Percentiles rank a stretch among this genome's conserved stretches.
Conservation (phyloP, 306 rosid species). For the Clitoria ternatea region DNA sequence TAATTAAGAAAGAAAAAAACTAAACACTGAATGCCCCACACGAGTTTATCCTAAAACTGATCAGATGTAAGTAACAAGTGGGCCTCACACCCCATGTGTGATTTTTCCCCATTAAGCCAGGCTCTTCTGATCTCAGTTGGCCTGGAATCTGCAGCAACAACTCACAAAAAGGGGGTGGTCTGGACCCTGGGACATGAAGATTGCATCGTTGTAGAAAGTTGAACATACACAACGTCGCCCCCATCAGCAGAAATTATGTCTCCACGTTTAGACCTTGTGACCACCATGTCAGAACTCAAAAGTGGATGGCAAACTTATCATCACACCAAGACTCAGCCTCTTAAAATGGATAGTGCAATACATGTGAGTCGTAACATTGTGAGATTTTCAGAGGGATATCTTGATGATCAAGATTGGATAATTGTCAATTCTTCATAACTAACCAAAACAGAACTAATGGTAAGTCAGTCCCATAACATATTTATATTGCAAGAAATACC, state of each 20-base stretch:
- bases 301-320: background rate
- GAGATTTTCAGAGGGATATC: background rate
- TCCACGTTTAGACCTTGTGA: background rate
- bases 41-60: background rate
- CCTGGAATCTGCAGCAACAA: background rate
- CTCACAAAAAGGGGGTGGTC: too few relatives aligned
- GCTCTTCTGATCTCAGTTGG: background rate
- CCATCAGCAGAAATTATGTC: background rate
- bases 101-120: background rate
- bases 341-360: background rate
- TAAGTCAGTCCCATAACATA: background rate
- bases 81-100: background rate
- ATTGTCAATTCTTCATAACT: background rate
- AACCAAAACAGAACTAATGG: background rate
- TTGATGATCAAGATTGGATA: background rate
- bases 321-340: background rate
- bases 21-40: background rate
- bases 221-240: background rate
- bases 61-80: background rate
- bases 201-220: background rate
- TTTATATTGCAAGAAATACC: background rate
- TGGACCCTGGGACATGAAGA: background rate
- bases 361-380: background rate
- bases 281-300: background rate
- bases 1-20: background rate